Evolutionary conservation across 2,329 filamentous ascomycete genomes (phyloP).

Genomic region (Chrysoporthe austroafricana): DNA sequence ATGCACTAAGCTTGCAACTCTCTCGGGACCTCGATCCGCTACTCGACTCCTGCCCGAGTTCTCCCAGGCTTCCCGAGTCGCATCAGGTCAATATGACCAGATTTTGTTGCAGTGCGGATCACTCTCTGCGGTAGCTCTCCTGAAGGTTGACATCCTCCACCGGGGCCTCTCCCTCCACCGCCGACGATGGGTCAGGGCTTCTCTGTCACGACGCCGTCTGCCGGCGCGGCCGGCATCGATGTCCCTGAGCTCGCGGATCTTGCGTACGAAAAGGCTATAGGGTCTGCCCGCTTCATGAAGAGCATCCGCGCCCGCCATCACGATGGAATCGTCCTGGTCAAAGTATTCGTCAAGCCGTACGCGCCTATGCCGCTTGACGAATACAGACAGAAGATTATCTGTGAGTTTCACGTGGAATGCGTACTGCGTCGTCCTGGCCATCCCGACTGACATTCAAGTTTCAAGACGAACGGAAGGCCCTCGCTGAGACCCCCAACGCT

Average conservation of each 20-base stretch:
- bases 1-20: neutral
- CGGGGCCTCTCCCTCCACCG: neutral
- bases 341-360: slow-evolving; percentile 93
- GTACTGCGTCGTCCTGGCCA: neutral
- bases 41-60: neutral
- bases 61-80: neutral
- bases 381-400: slow-evolving; percentile 76
- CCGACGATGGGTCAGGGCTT: slow-evolving; percentile 90
- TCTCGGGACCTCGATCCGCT: neutral
- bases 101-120: neutral
- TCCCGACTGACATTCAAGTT: slow-evolving; percentile 24
- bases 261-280: slow-evolving; percentile 89
- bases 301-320: slow-evolving; percentile 88
- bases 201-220: slow-evolving; percentile 88
- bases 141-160: slow-evolving; percentile 7
- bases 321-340: slow-evolving; percentile 90
- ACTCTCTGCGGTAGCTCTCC: slow-evolving; percentile 25
- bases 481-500: slow-evolving; percentile 87
- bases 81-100: slow-evolving; percentile 22
- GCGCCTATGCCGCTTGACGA: slow-evolving; percentile 76
- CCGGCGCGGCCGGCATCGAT: slow-evolving; percentile 91
- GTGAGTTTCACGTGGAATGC: slow-evolving; percentile 51
- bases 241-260: slow-evolving; percentile 89
- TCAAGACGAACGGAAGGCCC: slow-evolving; percentile 75
- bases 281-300: slow-evolving; percentile 94